phyloP scores from a whole-genome alignment of 805 yeast species.

The Wickerhamiella dianesei region DNA sequence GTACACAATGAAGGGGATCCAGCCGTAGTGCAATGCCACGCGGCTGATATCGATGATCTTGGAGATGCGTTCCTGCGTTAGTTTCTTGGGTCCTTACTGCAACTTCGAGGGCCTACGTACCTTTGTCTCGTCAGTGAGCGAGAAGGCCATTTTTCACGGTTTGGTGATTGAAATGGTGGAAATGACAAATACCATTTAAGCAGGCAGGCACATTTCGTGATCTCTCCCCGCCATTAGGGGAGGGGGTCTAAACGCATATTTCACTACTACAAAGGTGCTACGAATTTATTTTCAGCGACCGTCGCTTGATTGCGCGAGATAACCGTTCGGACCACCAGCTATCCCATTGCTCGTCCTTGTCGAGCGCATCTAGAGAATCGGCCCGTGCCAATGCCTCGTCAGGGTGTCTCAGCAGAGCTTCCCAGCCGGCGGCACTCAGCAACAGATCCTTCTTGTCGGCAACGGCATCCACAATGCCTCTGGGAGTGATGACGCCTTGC shows the following conservation, averaged over 20 bases:
- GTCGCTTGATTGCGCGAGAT: slow-evolving; percentile 9
- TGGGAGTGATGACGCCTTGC: slow-evolving; percentile 32
- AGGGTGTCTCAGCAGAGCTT: slow-evolving; percentile 11
- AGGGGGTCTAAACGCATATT: neutral
- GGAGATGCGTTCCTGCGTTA: slow-evolving; percentile 63
- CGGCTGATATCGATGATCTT: slow-evolving; percentile 72
- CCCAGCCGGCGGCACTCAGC: slow-evolving; percentile 22
- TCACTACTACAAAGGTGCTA: no score
- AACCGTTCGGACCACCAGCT: slow-evolving; percentile 18
- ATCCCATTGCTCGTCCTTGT: slow-evolving; percentile 14
- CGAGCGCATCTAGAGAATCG: slow-evolving; percentile 2
- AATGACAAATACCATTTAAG: no score
- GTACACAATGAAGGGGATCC: slow-evolving; percentile 90
- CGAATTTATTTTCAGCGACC: no score
- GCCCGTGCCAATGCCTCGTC: slow-evolving; percentile 4
- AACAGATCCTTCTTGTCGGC: slow-evolving; percentile 24
- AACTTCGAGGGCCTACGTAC: slow-evolving; percentile 16
- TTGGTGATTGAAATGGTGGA: neutral
- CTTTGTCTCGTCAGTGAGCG: slow-evolving; percentile 30
- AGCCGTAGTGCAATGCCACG: slow-evolving; percentile 86
- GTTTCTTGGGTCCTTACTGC: neutral
- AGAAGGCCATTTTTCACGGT: slow-evolving; percentile 17
- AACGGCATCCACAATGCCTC: slow-evolving; percentile 33
- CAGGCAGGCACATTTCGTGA: no score
- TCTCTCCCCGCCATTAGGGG: no score